A percentile compares a stretch with the other conserved stretches of the same genome.
These are phyloP conservation scores for Gymnopilus junonius DNA, from an alignment of 768 basidiomycete genomes.

Conservation along the genomic window DNA sequence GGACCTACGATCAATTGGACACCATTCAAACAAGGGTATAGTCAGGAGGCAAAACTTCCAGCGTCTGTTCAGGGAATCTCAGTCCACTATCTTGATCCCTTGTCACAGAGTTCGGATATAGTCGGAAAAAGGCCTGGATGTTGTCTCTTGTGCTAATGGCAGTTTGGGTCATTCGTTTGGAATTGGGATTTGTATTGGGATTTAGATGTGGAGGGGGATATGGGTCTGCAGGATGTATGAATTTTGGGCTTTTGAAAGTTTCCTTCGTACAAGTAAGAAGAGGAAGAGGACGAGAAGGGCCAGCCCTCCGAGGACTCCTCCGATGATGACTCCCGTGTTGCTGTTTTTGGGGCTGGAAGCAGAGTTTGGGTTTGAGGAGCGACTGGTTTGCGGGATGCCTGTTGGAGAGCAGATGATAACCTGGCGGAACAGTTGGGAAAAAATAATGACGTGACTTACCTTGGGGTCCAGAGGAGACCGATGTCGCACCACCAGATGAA, in stretches of 20 bases:
- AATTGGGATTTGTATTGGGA: too few relatives aligned
- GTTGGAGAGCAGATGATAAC: neutral
- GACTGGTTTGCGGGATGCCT: neutral
- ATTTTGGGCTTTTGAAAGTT: neutral
- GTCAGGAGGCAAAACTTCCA: neutral
- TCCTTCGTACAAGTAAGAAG: neutral
- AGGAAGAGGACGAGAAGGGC: neutral
- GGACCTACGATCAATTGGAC: too few relatives aligned
- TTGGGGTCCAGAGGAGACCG: neutral
- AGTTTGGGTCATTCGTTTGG: neutral
- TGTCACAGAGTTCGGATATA: neutral
- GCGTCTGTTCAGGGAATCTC: neutral
- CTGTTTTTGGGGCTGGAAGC: neutral
- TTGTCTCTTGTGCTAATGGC: neutral
- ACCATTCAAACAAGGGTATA: neutral
- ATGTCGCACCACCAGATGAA: neutral
- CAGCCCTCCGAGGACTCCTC: neutral
- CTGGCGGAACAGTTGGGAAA: neutral
- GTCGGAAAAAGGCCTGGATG: neutral
- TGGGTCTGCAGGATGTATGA: neutral
- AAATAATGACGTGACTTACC: too few relatives aligned
- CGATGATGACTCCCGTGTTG: neutral
- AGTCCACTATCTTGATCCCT: conserved; percentile 3
- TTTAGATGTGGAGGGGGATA: neutral
- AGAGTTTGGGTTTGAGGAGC: neutral